These are phyloP conservation scores for Diospyros kaki DNA, from an alignment of 148 eudicot genomes.

Conservation along the genomic window DNA sequence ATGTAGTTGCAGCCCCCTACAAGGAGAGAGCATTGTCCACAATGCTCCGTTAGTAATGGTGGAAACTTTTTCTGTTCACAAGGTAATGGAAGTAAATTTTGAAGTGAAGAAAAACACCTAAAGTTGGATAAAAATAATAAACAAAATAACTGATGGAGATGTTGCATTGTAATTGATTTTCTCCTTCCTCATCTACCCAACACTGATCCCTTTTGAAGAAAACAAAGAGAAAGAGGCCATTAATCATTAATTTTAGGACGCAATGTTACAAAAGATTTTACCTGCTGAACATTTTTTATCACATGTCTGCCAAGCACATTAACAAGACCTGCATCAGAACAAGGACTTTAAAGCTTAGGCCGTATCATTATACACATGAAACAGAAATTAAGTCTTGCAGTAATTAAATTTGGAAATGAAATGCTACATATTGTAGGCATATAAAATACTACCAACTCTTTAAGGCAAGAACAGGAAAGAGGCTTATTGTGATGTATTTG, in stretches of 20 bases:
- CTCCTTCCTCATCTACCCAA: neutral
- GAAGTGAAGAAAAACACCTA: neutral
- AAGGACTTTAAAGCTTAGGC: neutral
- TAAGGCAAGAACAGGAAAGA: too few relatives aligned
- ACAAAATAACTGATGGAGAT: neutral
- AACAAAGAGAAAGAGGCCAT: neutral
- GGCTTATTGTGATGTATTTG: too few relatives aligned
- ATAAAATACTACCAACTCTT: too few relatives aligned
- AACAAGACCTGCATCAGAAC: conserved; percentile 41
- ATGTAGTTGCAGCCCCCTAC: conserved; percentile 77
- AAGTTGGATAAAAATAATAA: neutral
- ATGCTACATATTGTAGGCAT: too few relatives aligned
- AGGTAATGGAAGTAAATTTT: neutral
- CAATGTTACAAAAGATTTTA: conserved; percentile 4
- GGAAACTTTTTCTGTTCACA: neutral
- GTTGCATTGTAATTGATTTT: neutral
- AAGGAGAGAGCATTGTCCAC: neutral
- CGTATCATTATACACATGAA: neutral
- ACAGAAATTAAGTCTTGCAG: neutral
- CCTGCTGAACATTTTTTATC: conserved; percentile 62
- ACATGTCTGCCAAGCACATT: conserved; percentile 37
- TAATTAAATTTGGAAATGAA: neutral
- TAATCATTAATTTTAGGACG: neutral
- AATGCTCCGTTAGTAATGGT: neutral
- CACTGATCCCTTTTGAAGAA: neutral